Conservation (phyloP, 2,329 filamentous ascomycete genomes). For the Trichoderma semiorbis region DNA sequence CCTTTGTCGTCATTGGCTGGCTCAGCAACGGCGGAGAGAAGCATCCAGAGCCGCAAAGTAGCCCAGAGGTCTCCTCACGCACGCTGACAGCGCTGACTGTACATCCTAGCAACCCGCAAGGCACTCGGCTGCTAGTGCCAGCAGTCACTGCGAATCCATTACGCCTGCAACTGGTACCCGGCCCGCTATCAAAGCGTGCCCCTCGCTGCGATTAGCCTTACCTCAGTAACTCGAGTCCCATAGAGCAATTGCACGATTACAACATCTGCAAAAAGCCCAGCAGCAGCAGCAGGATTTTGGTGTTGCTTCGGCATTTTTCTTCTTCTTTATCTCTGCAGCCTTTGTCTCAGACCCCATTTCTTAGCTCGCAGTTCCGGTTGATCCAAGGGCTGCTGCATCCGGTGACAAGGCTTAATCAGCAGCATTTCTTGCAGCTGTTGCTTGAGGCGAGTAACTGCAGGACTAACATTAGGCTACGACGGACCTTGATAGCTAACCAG, state of each 20-base stretch:
- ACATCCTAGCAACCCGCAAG: not conserved
- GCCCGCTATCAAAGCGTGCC: slow-evolving; percentile 2
- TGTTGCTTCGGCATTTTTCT: not conserved
- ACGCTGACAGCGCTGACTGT: not conserved
- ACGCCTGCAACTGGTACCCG: not conserved
- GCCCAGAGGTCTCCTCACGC: not conserved
- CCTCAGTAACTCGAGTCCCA: not conserved
- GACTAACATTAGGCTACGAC: not conserved
- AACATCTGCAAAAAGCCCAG: not conserved
- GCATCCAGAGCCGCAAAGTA: not conserved
- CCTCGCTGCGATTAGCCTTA: not conserved
- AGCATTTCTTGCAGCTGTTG: not conserved
- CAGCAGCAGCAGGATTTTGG: not conserved
- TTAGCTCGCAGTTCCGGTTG: not conserved
- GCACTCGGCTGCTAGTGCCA: not conserved
- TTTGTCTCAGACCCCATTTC: not conserved
- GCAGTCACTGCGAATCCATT: not conserved
- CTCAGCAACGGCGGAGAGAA: slow-evolving; percentile 2
- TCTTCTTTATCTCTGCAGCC: not conserved
- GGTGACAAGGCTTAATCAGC: not conserved
- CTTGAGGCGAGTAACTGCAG: not conserved
- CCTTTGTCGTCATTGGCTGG: slow-evolving; percentile 3
- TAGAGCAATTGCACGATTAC: not conserved
- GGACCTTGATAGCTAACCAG: slow-evolving; percentile 9
- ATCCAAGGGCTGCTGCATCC: not conserved